Evolutionary conservation across 2,329 filamentous ascomycete species (phyloP).

Genomic region (Leptodontidium sp.): DNA sequence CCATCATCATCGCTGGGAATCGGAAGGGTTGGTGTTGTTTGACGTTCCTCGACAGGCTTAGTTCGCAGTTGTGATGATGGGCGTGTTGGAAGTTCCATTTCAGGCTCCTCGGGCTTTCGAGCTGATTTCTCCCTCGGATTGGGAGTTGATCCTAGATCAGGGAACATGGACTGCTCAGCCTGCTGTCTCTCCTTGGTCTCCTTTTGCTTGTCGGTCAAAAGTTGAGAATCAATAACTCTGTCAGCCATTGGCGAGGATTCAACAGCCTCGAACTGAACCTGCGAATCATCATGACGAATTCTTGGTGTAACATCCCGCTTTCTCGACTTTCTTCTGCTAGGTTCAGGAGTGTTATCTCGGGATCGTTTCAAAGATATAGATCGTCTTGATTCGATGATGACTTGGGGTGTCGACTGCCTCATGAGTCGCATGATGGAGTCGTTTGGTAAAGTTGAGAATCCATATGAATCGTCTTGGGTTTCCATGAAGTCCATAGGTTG

Average conservation of each 20-base stretch:
- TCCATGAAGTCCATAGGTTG: constrained; percentile 51
- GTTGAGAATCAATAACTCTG: constrained; percentile 68
- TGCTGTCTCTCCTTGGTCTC: constrained; percentile 79
- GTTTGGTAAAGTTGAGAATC: constrained; percentile 7
- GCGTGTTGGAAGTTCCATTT: constrained; percentile 35
- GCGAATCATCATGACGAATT: constrained; percentile 81
- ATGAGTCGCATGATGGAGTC: constrained; percentile 22
- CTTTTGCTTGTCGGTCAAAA: constrained; percentile 80
- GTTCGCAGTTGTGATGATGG: constrained; percentile 36
- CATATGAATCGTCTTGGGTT: constrained; percentile 36
- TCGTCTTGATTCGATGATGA: constrained; percentile 32
- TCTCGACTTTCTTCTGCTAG: constrained; percentile 47
- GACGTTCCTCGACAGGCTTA: constrained; percentile 28
- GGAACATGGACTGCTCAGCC: constrained; percentile 70
- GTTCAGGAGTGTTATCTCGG: constrained; percentile 45
- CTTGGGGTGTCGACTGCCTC: constrained; percentile 39
- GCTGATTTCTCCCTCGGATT: constrained; percentile 30
- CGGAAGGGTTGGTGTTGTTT: constrained; percentile 41
- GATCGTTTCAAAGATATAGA: constrained; percentile 35
- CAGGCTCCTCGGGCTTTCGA: constrained; percentile 37
- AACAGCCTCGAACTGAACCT: constrained; percentile 78
- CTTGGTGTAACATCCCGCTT: constrained; percentile 55
- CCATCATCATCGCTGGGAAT: constrained; percentile 41
- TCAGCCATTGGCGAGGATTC: constrained; percentile 63
- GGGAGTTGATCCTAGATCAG: constrained; percentile 69